Evolutionary conservation across 192 early-diverging fungal species (phyloP).

Genomic region (Backusella mclennaniae): DNA sequence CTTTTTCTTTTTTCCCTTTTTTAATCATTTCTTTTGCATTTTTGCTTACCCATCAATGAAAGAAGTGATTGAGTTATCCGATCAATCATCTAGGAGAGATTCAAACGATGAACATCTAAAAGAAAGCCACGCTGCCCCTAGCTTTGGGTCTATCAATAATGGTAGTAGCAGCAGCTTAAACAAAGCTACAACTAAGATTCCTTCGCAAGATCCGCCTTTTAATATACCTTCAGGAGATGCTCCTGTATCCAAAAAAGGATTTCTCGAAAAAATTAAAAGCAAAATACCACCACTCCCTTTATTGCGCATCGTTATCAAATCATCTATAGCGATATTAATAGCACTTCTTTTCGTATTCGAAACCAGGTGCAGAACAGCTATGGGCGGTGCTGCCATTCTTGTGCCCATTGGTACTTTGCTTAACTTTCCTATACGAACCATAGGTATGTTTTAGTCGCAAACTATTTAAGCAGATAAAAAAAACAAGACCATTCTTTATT

Average conservation of each 20-base stretch:
- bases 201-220: neutral
- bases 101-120: neutral
- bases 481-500: neutral
- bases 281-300: conserved; percentile 11
- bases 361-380: neutral
- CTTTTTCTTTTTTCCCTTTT: neutral
- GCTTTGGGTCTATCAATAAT: neutral
- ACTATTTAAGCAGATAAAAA: neutral
- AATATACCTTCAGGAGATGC: neutral
- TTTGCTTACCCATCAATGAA: neutral
- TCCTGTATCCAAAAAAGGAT: neutral
- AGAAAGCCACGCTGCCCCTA: neutral
- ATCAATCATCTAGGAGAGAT: neutral
- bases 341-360: conserved; percentile 18
- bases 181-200: neutral
- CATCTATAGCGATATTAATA: conserved; percentile 19
- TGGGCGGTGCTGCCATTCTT: conserved; percentile 14
- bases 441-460: neutral
- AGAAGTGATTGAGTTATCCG: neutral
- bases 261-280: neutral
- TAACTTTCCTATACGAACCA: conserved; percentile 22
- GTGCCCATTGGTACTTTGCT: conserved; percentile 21
- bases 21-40: neutral
- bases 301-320: conserved; percentile 18
- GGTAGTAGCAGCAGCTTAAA: neutral